phyloP scores from a whole-genome alignment of 805 yeast species.

The Ascoidea rubescens region DNA sequence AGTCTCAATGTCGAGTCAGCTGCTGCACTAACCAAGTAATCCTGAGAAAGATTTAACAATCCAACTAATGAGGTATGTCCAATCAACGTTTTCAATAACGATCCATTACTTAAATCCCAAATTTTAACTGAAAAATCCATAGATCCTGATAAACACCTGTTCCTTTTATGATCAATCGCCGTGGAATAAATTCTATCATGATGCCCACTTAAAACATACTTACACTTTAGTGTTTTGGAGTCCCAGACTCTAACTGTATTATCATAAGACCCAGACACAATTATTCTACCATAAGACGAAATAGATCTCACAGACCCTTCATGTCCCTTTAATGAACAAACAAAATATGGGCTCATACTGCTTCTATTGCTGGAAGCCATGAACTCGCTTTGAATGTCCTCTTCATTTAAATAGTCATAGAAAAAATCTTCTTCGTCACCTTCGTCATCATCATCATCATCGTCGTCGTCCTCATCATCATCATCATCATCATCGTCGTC shows the following conservation, averaged over 20 bases:
- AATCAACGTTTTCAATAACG: constrained; percentile 51
- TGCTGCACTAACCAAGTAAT: constrained; percentile 81
- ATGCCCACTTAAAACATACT: constrained; percentile 69
- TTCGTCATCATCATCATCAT: background rate
- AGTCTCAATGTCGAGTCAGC: constrained; percentile 87
- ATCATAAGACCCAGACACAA: constrained; percentile 87
- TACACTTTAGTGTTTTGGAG: constrained; percentile 57
- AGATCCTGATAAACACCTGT: constrained; percentile 80
- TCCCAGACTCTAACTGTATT: constrained; percentile 89
- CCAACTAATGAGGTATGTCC: constrained; percentile 93
- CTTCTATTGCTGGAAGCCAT: too few relatives aligned
- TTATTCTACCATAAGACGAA: constrained; percentile 69
- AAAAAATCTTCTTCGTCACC: background rate
- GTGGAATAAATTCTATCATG: constrained; percentile 82
- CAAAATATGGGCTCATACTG: constrained; percentile 40
- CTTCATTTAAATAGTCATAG: constrained; percentile 2
- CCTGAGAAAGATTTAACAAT: constrained; percentile 59
- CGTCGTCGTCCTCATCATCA: constrained; percentile 16
- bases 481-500: constrained; percentile 16
- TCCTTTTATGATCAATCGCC: constrained; percentile 59
- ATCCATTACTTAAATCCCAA: constrained; percentile 79
- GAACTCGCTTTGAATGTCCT: constrained; percentile 3
- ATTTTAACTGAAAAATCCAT: constrained; percentile 80
- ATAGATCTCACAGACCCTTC: constrained; percentile 75
- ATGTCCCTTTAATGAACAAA: constrained; percentile 63